These are phyloP conservation scores for Didymella segeticola DNA, from an alignment of 2,329 filamentous ascomycete species.

Conservation along the genomic window DNA sequence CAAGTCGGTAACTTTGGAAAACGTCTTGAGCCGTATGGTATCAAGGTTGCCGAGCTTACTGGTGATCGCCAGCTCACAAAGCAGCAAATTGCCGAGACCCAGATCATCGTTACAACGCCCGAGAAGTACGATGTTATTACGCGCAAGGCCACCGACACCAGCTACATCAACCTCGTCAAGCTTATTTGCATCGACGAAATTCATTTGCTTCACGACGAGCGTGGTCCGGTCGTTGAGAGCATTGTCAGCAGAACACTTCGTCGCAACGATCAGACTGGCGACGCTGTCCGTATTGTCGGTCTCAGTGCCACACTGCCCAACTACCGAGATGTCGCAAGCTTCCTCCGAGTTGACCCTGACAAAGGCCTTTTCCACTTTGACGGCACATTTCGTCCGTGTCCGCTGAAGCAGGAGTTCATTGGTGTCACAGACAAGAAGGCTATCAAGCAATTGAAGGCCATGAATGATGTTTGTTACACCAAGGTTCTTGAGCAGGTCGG, in stretches of 20 bases:
- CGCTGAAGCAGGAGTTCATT: constrained; percentile 94
- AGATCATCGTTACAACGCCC: constrained; percentile 96
- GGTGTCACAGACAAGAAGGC: constrained; percentile 97
- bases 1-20: constrained; percentile 98
- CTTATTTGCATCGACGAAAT: constrained; percentile 98
- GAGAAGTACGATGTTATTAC: constrained; percentile 99
- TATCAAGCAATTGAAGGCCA: constrained; percentile 98
- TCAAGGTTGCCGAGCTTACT: constrained; percentile 92
- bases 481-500: constrained; percentile 98
- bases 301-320: constrained; percentile 95
- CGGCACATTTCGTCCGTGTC: constrained; percentile 90
- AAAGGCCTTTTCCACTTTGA: constrained; percentile 97
- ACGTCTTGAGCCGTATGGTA: constrained; percentile 86
- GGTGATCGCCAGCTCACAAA: constrained; percentile 98
- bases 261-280: constrained; percentile 90
- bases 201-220: constrained; percentile 94
- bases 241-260: constrained; percentile 95
- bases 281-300: constrained; percentile 89
- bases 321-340: constrained; percentile 94
- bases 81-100: constrained; percentile 96
- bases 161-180: constrained; percentile 96
- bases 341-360: constrained; percentile 83
- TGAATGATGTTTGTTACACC: constrained; percentile 98
- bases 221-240: constrained; percentile 94
- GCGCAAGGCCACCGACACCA: constrained; percentile 93